Evolutionary conservation across 1,284 basidiomycete genomes (phyloP), one percentile per base, ranked within the genome.

Genomic region (Pseudomicrostroma phylloplanum): DNA sequence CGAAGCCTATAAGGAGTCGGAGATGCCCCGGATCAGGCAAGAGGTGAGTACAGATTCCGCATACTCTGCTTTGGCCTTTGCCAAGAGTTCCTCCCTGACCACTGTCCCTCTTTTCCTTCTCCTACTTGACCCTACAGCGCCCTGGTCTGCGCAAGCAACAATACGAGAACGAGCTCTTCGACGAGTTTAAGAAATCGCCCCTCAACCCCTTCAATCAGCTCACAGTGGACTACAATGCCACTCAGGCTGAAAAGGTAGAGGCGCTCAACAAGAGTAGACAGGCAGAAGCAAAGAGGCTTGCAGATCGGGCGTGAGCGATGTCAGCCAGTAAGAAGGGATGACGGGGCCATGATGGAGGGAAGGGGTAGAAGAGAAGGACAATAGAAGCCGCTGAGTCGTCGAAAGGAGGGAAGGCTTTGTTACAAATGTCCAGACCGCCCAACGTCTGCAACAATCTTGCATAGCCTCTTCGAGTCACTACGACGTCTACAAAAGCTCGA

Each of bases 1-100:
- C 70, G 91, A 93, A 76, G 91, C 91, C 3, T 97, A 93, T 81
- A 86, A 90, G 76, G 92, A 96, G 70, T 84, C 86, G 2, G 89
- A 96, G 76, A 81, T 97, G 70, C 91, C 93, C 0, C 87, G 84
- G 25, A 70, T 89, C 65, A 88, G 85, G 77, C 81, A 85, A 68
- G 91, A 96, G 39, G 58, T 77, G 25, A 60, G 62, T 30, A 6
- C 0, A 21, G n/a, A 4, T 9, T n/a, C 41, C 9, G 41, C 41
- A 48, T 21, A 48, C 43, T 17, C 43, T 12, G 12, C 43, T 12
- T 6, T 21, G 43, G 4, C 12, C 4, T 21, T 48, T 6, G 12
- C 43, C 3, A 36, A 36, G 30, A 4, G 30, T 36, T 9, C 30
- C 30, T 36, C 30, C 21, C 21, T 48, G 43, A 48, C 15, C 43